These are phyloP conservation scores for Aspergillus pseudotamarii DNA, from an alignment of 2,329 filamentous ascomycete species.

Conservation along the genomic window DNA sequence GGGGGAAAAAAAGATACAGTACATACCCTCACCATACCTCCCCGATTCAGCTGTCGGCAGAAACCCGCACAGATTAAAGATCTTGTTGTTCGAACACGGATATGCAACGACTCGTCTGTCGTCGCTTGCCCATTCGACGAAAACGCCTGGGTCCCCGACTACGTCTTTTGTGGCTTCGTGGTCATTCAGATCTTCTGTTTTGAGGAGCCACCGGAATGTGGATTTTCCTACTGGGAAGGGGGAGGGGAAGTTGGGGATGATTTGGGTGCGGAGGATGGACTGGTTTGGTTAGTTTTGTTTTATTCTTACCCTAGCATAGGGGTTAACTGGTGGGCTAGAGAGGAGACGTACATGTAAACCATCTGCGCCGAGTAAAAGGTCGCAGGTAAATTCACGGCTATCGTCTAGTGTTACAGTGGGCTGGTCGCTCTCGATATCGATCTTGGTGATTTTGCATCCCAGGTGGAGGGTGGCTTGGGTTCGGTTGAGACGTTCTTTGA, in stretches of 20 bases:
- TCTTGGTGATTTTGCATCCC: slow-evolving; percentile 23
- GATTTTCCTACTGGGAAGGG: slow-evolving; percentile 27
- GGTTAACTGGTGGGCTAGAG: not conserved
- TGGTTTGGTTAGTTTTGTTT: slow-evolving; percentile 2
- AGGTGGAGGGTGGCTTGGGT: slow-evolving; percentile 24
- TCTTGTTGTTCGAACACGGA: slow-evolving; percentile 48
- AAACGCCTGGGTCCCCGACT: slow-evolving; percentile 32
- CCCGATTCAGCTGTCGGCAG: slow-evolving; percentile 48
- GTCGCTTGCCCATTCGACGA: slow-evolving; percentile 46
- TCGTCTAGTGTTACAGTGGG: slow-evolving; percentile 25
- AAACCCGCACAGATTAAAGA: slow-evolving; percentile 53
- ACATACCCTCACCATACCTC: slow-evolving; percentile 16
- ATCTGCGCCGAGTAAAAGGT: slow-evolving; percentile 31
- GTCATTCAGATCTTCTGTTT: slow-evolving; percentile 18
- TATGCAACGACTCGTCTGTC: slow-evolving; percentile 51
- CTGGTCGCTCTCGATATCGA: slow-evolving; percentile 17
- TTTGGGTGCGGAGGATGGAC: slow-evolving; percentile 25
- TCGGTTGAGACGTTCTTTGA: slow-evolving; percentile 36
- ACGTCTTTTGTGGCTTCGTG: slow-evolving; percentile 13
- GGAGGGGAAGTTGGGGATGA: slow-evolving; percentile 21
- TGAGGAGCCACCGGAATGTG: slow-evolving; percentile 31
- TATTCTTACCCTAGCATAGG: not conserved
- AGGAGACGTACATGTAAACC: slow-evolving; percentile 24
- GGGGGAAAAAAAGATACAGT: too few relatives aligned
- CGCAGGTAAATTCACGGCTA: slow-evolving; percentile 22